Base-by-base conservation (phyloP, 2,329 filamentous ascomycete species). In the Fusarium praegraminearum region DNA sequence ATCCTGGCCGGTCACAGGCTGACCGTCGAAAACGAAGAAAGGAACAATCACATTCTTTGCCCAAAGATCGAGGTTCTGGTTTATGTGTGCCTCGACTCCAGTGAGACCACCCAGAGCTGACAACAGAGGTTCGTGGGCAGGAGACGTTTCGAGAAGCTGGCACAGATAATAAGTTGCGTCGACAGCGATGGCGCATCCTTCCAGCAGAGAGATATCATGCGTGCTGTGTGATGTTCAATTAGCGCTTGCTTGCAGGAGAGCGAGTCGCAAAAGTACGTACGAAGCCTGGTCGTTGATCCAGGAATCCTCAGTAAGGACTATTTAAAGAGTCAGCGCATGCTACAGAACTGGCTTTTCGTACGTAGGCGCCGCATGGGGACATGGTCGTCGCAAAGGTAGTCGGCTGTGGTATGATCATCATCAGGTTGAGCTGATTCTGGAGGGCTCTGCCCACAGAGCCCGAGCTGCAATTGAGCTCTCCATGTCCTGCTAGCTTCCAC, bases 101-200 rank as follows among this genome's bases (percentile, higher is more conserved):
- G 95, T 96, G 65, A 95, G 87, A 61, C 96, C 96, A 51, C 95
- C 96, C 49, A 98, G 88, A 24, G 96, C 96, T 57, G 94, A 90
- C 35, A 98, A 87, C 35, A 99, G 89, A 43, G 95, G 94, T 80
- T 99, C 96, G 76, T 93, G 91, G 46, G 88, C 90, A 30, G 89
- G 87, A 44, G 86, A 80, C 59, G 86, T 87, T 76, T 91, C 89
- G 75, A 97, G 89, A 71, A 97, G 87, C 63, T 90, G 89, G 78
- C 91, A 87, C 69, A 99, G 88, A 79, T 96, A 98, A 80, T 97
- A 92, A 55, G 92, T 91, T 58, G 95, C 96, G 83, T 98, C 94
- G 75, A 98, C 90, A 70, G 91, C 94, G 74, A 98, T 87, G 56
- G 90, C 87, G 64, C 89, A 89, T 77, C 90, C 91, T 76, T 91